Base-by-base conservation (phyloP, 257 asterid species). In the Solanum ossicruentum region DNA sequence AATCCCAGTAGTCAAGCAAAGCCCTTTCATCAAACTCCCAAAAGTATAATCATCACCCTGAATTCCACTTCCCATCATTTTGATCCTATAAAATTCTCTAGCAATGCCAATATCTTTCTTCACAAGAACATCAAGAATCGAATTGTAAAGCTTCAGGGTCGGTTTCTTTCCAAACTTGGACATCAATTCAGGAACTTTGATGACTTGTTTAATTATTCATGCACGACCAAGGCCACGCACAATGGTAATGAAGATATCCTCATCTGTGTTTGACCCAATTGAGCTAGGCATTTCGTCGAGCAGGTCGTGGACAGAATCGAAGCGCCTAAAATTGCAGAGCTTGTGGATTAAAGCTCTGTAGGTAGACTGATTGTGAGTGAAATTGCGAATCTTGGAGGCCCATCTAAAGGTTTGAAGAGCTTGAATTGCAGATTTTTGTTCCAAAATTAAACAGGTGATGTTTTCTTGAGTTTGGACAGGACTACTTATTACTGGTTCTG, bases 1-100 rank as follows among this genome's bases (percentile, higher is more conserved):
- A 5, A 97, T 94, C 81, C 98, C 88, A 88, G 94, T 97, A 43
- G 99, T 97, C 86, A 90, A 87, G 92, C 97, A 95, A 85, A 97
- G 93, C 15, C 99, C 98, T 89, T 97, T 97, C 98, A 97, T 97
- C 89, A 97, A 84, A 88, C 93, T 95, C 73, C 93, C 98, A 2
- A 88, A 92, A 80, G 99, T 95, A 88, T 94, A 97, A 73, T 90
- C 95, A 87, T 97, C 98, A 15, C 95, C 97, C 82, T 85, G 86
- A 85, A 95, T 85, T 36, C 95, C 97, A 87, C 43, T 73, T 6
- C 84, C 94, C 95, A 91, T 92, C 90, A 97, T 95, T 88, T 95
- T 97, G 91, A 63, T 92, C 92, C 97, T 86, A 36, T 92, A 97
- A 87, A 95, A 93, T 87, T 93, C 93, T 89, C 98, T 89, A 57